phyloP scores from a whole-genome alignment of 1,284 basidiomycete species.

The Marasmius sp. region DNA sequence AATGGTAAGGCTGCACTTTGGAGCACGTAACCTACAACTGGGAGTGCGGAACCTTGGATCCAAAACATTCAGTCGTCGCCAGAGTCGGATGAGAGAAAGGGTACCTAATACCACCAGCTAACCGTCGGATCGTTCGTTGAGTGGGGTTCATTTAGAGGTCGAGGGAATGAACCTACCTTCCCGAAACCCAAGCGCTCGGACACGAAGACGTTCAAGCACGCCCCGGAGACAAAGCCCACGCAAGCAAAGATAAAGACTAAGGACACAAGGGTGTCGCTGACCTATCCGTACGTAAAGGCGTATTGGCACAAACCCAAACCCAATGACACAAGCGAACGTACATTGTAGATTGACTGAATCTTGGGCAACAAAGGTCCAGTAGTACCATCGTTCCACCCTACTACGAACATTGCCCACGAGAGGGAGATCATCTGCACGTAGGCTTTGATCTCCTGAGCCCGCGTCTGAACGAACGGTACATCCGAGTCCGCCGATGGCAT shows the following conservation, averaged over 20 bases:
- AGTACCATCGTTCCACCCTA: conserved; percentile 18
- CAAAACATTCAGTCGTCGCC: background rate
- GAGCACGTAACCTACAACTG: conserved; percentile 47
- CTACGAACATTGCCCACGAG: conserved; percentile 12
- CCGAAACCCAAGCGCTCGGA: conserved; percentile 60
- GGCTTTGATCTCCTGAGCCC: background rate
- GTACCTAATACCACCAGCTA: conserved; percentile 39
- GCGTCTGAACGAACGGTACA: background rate
- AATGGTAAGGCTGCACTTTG: conserved; percentile 63
- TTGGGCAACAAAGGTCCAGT: conserved; percentile 15
- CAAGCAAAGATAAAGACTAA: conserved; percentile 21
- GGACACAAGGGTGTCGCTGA: conserved; percentile 14
- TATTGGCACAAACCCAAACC: background rate
- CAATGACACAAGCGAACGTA: background rate
- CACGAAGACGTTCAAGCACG: conserved; percentile 52
- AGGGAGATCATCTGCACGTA: conserved; percentile 5
- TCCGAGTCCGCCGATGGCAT: background rate
- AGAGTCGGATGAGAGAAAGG: background rate
- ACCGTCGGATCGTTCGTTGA: background rate
- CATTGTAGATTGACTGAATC: conserved; percentile 15
- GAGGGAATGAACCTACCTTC: conserved; percentile 36
- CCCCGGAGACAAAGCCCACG: conserved; percentile 11
- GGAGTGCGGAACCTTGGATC: conserved; percentile 18
- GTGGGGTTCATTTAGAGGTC: background rate
- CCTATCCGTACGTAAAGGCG: too few species aligned